Base-by-base conservation (phyloP, 2,329 filamentous ascomycete genomes). In the Talaromyces sp. region DNA sequence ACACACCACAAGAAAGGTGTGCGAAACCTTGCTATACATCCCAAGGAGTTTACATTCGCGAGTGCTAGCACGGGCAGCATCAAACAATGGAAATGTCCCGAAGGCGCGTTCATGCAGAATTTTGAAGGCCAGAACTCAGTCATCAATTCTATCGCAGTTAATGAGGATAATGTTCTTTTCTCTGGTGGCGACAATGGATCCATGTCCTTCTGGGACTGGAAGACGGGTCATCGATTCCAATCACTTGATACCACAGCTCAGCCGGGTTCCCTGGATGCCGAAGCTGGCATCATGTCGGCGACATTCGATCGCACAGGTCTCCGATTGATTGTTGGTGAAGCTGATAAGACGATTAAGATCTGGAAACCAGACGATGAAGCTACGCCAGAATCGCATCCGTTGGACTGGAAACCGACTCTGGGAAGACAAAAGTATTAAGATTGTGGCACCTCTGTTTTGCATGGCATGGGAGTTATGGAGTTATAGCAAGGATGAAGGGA, bases 1-100 rank as follows among this genome's bases (percentile, higher is more conserved):
- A 99, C 95, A 1, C 96, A 99, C 77, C 95, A 99, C 85, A 99
- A 99, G 77, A 98, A 98, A 82, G 93, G 94, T 64, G 93, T 99
- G 11, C 87, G 95, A 60, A 88, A 90, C 2, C 84, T 99, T 13
- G 87, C 92, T 11, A 85, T 90, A 3, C 95, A 99, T 75, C 95
- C 96, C 0, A 88, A 87, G 66, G 95, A 99, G 77, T 99, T 97
- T 75, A 99, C 96, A 0, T 99, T 99, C 75, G 95, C 95, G 4
- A 93, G 88, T 66, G 95, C 90, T 50, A 96, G 92, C 73, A 93
- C 94, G 0, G 90, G 91, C 27, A 93, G 91, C 75, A 97, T 99
- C 80, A 99, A 99, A 83, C 95, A 99, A 80, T 99, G 95, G 94
- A 97, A 98, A 77, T 98, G 93, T 70, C 96, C 96, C 1, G 93